Evolutionary conservation across 1,284 basidiomycete genomes (phyloP), one percentile per base, ranked within the genome.

Genomic region (Apiotrichum siamense): DNA sequence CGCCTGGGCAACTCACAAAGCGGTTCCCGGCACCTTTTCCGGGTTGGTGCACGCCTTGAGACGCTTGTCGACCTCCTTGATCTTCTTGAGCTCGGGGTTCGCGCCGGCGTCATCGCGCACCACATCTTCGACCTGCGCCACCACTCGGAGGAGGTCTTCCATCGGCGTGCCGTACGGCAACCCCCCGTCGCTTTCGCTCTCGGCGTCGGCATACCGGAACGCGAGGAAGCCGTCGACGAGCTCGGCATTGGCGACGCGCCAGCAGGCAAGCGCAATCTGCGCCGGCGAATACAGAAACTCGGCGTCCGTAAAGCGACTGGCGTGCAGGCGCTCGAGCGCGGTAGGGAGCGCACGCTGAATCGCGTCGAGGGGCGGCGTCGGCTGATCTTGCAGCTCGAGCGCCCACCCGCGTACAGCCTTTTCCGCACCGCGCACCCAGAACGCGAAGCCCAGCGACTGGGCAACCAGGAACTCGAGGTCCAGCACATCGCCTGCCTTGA

Each of bases 391-490:
- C 20, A 92, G 69, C 70, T 98, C 94, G 18, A 98, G 78, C 76
- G 84, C 85, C 44, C 97, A 81, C 2, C 94, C 94, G 81, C 90
- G 88, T 20, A 96, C 69, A 0, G 90, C 87, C 49, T 88, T 79
- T 11, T 97, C 89, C 2, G 90, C 81, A 63, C 94, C 90, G 81
- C 89, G 90, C 0, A 92, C 83, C 15, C 87, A 84, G 65, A 97
- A 96, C 68, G 98, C 91, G 60, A 98, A 98, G 35, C 81, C 79
- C 26, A 98, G 78, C 59, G 86, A 90, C 73, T 97, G 96, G 0
- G 91, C 88, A 12, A 98, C 86, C 13, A 96, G 81, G 66, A 97
- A 98, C 72, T 99, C 94, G 37, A 96, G 81, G 49, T 91, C 87
- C 39, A 96, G 81, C 7, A 99, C 87, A 63, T 93, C 89, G 11